Evolutionary conservation across 345 rosid species (phyloP).

Genomic region (Mercurialis annua): DNA sequence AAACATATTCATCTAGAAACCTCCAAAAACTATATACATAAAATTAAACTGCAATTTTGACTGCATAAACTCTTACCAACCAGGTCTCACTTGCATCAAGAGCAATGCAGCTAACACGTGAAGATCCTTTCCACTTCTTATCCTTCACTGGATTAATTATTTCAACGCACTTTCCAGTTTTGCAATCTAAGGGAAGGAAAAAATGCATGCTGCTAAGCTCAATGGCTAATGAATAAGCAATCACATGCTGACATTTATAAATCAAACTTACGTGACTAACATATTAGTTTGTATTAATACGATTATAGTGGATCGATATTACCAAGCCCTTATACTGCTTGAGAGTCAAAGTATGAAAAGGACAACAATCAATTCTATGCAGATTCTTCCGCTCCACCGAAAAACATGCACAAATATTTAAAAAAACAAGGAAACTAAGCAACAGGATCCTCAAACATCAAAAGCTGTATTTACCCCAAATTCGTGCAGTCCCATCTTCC

Average conservation of each 20-base stretch:
- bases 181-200: conserved; percentile 64
- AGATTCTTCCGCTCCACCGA: neutral
- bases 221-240: neutral
- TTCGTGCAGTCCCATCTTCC: conserved; percentile 91
- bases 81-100: conserved; percentile 97
- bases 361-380: neutral
- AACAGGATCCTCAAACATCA: conserved; percentile 2
- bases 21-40: neutral
- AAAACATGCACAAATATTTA: neutral
- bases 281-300: neutral
- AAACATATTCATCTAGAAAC: neutral
- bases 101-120: conserved; percentile 67
- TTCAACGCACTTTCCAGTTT: conserved; percentile 72
- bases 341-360: neutral
- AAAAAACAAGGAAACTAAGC: neutral
- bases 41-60: neutral
- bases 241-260: neutral
- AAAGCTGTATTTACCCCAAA: conserved; percentile 70
- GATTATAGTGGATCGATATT: neutral
- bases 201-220: conserved; percentile 7
- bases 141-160: conserved; percentile 55
- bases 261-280: conserved; percentile 3
- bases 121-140: conserved; percentile 37
- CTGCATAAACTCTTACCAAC: conserved; percentile 66
- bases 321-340: neutral